These are phyloP conservation scores for Paramecium primaurelia DNA, from an alignment of 73 alveolate species.

Conservation along the genomic window DNA sequence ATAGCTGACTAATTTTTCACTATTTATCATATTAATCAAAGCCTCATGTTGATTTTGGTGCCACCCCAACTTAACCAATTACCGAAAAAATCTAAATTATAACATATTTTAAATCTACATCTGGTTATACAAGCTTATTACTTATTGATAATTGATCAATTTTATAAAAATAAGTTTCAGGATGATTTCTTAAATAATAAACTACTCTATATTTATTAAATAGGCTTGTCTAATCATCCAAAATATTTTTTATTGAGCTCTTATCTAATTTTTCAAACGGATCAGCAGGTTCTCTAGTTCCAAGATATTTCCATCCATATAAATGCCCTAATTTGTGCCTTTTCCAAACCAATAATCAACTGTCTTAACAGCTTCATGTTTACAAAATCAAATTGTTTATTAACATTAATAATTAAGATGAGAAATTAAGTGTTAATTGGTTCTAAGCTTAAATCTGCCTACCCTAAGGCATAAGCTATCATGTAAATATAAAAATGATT, in stretches of 20 bases:
- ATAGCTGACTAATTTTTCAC: not conserved
- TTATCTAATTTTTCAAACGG: not conserved
- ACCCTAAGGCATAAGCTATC: constrained; percentile 46
- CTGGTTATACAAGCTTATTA: not conserved
- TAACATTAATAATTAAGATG: not conserved
- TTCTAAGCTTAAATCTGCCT: not conserved
- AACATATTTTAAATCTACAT: too few relatives aligned
- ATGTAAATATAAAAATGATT: constrained; percentile 6
- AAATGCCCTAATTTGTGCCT: not conserved
- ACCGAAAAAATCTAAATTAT: not conserved
- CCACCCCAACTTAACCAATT: not conserved
- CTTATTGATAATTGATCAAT: not conserved
- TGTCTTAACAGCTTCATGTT: not conserved
- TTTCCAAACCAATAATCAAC: not conserved
- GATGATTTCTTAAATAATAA: constrained; percentile 19
- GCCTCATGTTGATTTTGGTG: not conserved
- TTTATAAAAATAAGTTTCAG: not conserved
- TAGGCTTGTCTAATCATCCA: not conserved
- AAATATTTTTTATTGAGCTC: not conserved
- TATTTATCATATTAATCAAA: not conserved
- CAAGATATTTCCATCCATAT: not conserved
- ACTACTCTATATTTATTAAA: constrained; percentile 35
- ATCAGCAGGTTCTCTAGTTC: constrained; percentile 30
- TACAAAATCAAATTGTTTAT: not conserved
- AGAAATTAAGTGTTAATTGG: not conserved